Base-by-base conservation (phyloP, 2,329 filamentous ascomycete genomes). In the Calonectria multiphialidica region DNA sequence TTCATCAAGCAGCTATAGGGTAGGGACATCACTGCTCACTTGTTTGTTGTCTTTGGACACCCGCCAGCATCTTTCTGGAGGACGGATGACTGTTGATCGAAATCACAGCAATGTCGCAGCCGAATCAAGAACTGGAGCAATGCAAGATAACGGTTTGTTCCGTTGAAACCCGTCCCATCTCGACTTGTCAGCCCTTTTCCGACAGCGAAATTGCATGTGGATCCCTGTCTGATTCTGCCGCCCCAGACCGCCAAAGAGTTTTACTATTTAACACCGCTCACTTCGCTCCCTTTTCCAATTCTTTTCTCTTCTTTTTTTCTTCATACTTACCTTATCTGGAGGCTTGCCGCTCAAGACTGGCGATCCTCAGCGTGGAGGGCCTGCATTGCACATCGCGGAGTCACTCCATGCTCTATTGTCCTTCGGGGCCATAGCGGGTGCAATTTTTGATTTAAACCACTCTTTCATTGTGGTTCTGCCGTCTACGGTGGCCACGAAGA, bases 341-440 rank as follows among this genome's bases (percentile, higher is more conserved):
- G 77, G 73, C 77, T 74, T 78, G 82, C 81, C 80, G 87, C 80
- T 88, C 87, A 88, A 79, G 86, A 86, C 83, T 82, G 75, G 83
- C 80, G 78, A 79, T 70, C 74, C 78, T 82, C 82, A 88, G 83
- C 81, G 78, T 81, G 84, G 84, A 82, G 85, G 83, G 84, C 86
- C 87, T 89, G 87, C 87, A 88, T 88, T 87, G 87, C 87, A 89
- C 87, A 87, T 79, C 86, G 87, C 84, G 87, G 87, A 82, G 86
- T 87, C 83, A 81, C 81, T 84, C 83, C 81, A 80, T 78, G 75
- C 83, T 88, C 83, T 82, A 88, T 87, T 88, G 86, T 86, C 86
- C 85, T 88, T 88, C 85, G 87, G 86, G 86, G 85, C 86, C 87
- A 86, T 88, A 83, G 84, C 83, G 81, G 84, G 84, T 84, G 86